Percentiles rank a stretch among this genome's conserved stretches.
Evolutionary conservation across 768 basidiomycete genomes (phyloP).

Genomic region (Phaeotremella skinneri): DNA sequence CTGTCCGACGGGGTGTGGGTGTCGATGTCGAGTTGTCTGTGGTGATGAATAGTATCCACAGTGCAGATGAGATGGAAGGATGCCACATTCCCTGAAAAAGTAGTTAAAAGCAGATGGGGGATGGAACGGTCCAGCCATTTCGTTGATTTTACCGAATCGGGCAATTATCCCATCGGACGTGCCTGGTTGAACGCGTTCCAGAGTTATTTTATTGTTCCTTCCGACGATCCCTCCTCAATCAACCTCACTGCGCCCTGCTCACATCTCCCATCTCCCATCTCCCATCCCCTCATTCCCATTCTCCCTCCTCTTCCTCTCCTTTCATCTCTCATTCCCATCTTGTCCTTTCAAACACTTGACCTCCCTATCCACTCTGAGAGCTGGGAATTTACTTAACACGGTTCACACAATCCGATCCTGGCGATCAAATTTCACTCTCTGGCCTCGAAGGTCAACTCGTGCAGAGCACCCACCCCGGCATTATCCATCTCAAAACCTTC

Average conservation of each 20-base stretch:
- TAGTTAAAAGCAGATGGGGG: no score
- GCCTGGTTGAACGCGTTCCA: neutral
- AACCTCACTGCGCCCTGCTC: no score
- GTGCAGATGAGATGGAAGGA: neutral
- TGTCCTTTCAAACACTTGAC: no score
- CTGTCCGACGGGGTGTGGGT: slow-evolving; percentile 45
- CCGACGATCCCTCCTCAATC: no score
- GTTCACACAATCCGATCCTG: no score
- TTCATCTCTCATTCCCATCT: neutral
- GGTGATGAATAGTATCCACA: neutral
- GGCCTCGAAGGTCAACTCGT: no score
- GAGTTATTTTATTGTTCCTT: no score
- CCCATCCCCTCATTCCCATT: neutral
- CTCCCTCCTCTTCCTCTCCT: neutral
- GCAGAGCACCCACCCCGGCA: no score
- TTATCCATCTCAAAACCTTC: no score
- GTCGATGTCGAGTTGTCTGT: slow-evolving; percentile 30
- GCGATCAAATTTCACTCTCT: no score
- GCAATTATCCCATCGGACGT: neutral
- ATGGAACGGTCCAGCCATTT: neutral
- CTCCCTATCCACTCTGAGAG: neutral
- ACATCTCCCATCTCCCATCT: no score
- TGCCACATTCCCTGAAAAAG: neutral
- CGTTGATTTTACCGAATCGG: neutral
- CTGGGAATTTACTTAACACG: neutral